Evolutionary conservation across 169 alveolate species (phyloP), one percentile per base, ranked within the genome.

Genomic region (Neospora caninum): DNA sequence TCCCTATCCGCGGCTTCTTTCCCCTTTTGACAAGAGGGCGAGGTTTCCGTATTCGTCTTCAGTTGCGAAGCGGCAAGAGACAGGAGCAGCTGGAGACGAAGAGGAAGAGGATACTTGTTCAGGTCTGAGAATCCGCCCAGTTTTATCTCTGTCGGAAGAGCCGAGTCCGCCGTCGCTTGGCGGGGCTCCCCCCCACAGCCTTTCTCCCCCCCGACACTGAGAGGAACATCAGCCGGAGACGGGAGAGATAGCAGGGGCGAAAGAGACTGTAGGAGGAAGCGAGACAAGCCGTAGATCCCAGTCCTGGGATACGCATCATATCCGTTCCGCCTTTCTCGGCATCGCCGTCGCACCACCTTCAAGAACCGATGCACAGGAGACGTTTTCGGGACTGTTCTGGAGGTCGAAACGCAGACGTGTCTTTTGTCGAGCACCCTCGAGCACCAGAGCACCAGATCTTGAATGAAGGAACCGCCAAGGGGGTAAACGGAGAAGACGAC

Each of bases 181-280:
- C 9, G 22, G 42, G 42, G 9, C 0, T 31, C 84, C 84, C 25
- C 84, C 31, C 38, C 80, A 69, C 38, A n/a, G 58, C 58, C 4
- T 49, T 49, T 49, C 58, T 49, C 58, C 13, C n/a, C n/a, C n/a
- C 13, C 13, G 58, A 49, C 58, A 7, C 58, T 13, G 58, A 73
- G 84, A 18, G 84, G 20, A 31, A n/a, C n/a, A n/a, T n/a, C n/a
- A n/a, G 73, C 73, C 31, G n/a, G n/a, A 16, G 73, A 64, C 4
- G 73, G 73, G 31, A 7, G 16, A 64, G 73, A 64, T 4, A 64
- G 88, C 78, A 89, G 93, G 36, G 43, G 88, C 93, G 45, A n/a
- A 42, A 49, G 49, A 27, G 27, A 49, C 45, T 36, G 70, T n/a
- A 43, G 49, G 10, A 43, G 67, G 10, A 41, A 38, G 73, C 41